Conservation (phyloP, 2,329 filamentous ascomycete species). For the Claviceps sp. region DNA sequence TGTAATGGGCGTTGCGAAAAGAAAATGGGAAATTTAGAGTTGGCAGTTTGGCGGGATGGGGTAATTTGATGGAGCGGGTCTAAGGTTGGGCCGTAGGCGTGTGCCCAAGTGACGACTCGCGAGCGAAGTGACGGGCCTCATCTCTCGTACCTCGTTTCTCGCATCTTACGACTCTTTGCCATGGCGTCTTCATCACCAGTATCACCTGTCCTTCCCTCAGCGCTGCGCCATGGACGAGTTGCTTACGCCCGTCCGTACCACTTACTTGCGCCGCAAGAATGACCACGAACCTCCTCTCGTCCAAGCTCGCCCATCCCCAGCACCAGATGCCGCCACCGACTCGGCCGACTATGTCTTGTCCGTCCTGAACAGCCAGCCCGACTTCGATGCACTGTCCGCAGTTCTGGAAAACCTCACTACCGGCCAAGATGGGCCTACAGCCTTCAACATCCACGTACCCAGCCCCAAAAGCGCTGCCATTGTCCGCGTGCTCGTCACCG, state of each 20-base stretch:
- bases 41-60: too few relatives aligned
- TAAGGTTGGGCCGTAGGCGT: too few relatives aligned
- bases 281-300: constrained; percentile 24
- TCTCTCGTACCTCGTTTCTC: too few relatives aligned
- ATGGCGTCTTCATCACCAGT: too few relatives aligned
- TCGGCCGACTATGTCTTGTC: constrained; percentile 41
- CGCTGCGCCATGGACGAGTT: constrained; percentile 37
- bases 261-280: constrained; percentile 28
- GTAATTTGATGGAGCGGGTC: too few relatives aligned
- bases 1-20: too few relatives aligned
- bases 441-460: constrained; percentile 27
- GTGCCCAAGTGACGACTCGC: neutral
- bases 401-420: constrained; percentile 38
- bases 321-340: constrained; percentile 11
- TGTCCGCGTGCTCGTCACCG: constrained; percentile 58
- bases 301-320: constrained; percentile 17
- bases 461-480: constrained; percentile 61
- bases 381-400: constrained; percentile 39
- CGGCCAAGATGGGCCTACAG: constrained; percentile 6
- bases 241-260: constrained; percentile 39
- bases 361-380: constrained; percentile 47
- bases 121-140: neutral
- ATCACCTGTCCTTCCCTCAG: neutral
- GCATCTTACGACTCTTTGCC: neutral
- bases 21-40: too few relatives aligned